A percentile compares a stretch with the other conserved stretches of the same genome.
phyloP scores from a whole-genome alignment of 2,329 filamentous ascomycete genomes.

The Shiraia sp. region DNA sequence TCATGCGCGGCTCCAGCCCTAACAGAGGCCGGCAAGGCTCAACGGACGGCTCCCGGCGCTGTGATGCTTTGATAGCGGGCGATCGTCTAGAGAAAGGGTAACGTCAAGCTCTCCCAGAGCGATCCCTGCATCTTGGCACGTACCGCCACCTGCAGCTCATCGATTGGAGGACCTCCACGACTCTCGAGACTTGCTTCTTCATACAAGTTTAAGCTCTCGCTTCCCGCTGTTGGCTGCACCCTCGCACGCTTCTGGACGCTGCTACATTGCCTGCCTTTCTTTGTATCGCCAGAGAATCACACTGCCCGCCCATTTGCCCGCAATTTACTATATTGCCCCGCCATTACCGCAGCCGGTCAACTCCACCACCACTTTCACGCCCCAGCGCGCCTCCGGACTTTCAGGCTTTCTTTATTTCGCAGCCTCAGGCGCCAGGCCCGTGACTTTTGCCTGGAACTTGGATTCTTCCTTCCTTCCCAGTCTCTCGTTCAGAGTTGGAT shows the following conservation, averaged over 20 bases:
- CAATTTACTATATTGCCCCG: slow-evolving; percentile 28
- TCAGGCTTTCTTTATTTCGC: not conserved
- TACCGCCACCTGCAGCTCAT: slow-evolving; percentile 29
- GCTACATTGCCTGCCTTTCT: slow-evolving; percentile 3
- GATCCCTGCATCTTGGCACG: slow-evolving; percentile 27
- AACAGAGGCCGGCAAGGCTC: no score
- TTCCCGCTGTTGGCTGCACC: slow-evolving; percentile 8
- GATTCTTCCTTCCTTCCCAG: slow-evolving; percentile 1
- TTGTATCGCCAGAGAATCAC: not conserved
- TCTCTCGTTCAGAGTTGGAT: no score
- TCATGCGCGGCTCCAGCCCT: no score
- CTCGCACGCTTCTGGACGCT: slow-evolving; percentile 6
- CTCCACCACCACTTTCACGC: slow-evolving; percentile 12
- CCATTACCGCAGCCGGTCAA: slow-evolving; percentile 9
- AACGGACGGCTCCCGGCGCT: no score
- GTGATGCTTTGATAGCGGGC: no score
- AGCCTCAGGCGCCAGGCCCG: no score
- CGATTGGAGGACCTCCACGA: slow-evolving; percentile 27
- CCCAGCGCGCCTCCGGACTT: slow-evolving; percentile 15
- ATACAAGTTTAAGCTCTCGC: slow-evolving; percentile 14
- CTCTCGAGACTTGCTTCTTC: slow-evolving; percentile 28
- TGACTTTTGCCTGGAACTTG: no score
- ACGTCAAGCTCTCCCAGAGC: slow-evolving; percentile 14
- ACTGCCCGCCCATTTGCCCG: slow-evolving; percentile 4
- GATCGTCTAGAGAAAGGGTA: slow-evolving; percentile 17